These are phyloP conservation scores for Fusarium tricinctum DNA, from an alignment of 2,329 filamentous ascomycete genomes.

Conservation along the genomic window DNA sequence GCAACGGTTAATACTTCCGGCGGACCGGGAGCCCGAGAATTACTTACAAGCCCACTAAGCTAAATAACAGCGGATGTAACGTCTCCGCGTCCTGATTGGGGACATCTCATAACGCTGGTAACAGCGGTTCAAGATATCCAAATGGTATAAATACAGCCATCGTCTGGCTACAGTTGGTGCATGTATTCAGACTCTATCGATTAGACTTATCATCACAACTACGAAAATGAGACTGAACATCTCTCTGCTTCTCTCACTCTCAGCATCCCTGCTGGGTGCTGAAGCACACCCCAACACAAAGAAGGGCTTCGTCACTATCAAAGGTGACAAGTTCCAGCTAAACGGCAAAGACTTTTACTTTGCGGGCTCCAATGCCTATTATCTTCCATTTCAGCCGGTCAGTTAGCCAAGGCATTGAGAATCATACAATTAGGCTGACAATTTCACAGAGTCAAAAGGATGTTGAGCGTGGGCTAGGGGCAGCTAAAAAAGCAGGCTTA, in stretches of 20 bases:
- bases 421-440: neutral
- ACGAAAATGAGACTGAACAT: conserved; percentile 8
- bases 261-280: conserved; percentile 2
- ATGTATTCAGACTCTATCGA: neutral
- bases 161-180: neutral
- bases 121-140: too few species aligned
- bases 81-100: neutral
- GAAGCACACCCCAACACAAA: conserved; percentile 14
- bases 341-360: conserved; percentile 63
- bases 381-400: conserved; percentile 55
- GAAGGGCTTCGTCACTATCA: conserved; percentile 49
- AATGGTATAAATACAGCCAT: conserved; percentile 2
- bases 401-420: neutral
- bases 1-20: conserved; percentile 1
- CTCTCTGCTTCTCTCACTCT: conserved; percentile 6
- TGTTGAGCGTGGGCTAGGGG: conserved; percentile 13
- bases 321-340: conserved; percentile 54
- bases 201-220: neutral
- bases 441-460: conserved; percentile 58
- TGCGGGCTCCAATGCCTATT: conserved; percentile 69
- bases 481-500: conserved; percentile 15
- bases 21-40: conserved; percentile 1
- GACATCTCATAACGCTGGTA: neutral
- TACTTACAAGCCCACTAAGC: neutral
- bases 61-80: conserved; percentile 8